Conservation (phyloP, 441 rosid genomes). For the Erysimum cheiri region DNA sequence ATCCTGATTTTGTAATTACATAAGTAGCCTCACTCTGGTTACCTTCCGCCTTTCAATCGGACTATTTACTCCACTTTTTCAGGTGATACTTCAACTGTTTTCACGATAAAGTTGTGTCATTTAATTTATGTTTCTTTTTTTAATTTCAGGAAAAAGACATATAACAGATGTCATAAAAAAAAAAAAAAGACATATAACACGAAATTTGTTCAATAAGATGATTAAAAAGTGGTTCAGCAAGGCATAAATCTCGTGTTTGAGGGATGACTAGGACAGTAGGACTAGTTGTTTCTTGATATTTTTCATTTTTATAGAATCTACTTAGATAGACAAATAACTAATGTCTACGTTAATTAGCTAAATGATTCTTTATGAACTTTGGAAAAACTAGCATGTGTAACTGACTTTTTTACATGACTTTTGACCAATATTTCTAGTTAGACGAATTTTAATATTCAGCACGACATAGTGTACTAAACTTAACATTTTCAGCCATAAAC, state of each 20-base stretch:
- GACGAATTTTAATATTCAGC: neutral
- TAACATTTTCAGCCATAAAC: neutral
- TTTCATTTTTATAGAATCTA: neutral
- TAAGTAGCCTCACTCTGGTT: conserved; percentile 17
- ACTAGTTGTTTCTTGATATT: conserved; percentile 9
- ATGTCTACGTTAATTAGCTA: conserved; percentile 5
- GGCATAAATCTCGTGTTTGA: conserved; percentile 35
- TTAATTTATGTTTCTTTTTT: neutral
- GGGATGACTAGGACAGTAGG: conserved; percentile 37
- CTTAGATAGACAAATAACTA: conserved; percentile 10
- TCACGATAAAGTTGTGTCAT: conserved; percentile 37
- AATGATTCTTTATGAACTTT: neutral
- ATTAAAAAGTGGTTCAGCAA: neutral
- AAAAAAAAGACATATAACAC: neutral
- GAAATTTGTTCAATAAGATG: conserved; percentile 6
- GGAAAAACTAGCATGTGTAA: conserved; percentile 15
- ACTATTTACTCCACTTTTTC: conserved; percentile 23
- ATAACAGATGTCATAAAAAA: neutral
- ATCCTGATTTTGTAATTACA: conserved; percentile 12
- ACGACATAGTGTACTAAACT: neutral
- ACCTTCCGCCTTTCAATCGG: neutral
- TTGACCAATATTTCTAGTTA: conserved; percentile 7
- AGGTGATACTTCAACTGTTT: conserved; percentile 40
- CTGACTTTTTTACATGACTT: neutral
- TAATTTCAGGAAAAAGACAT: no score